These are phyloP conservation scores for Sugiyamaella sp. DNA, from an alignment of 1,139 yeast genomes.

Conservation along the genomic window DNA sequence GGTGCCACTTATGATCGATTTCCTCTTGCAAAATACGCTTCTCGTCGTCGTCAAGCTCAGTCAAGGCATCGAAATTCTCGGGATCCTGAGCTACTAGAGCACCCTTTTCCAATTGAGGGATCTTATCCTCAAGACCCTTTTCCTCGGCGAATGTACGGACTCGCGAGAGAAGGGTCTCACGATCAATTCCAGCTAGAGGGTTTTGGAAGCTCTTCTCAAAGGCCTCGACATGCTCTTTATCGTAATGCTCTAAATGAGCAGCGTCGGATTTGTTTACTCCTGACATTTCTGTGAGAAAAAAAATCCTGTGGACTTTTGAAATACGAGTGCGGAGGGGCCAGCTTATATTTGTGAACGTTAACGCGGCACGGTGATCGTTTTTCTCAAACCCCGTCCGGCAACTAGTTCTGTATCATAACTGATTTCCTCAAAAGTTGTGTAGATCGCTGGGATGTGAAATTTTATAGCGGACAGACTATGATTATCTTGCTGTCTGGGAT, in stretches of 20 bases:
- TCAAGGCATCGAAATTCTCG: constrained; percentile 40
- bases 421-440: neutral
- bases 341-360: neutral
- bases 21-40: constrained; percentile 54
- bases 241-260: constrained; percentile 15
- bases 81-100: constrained; percentile 34
- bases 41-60: constrained; percentile 64
- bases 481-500: neutral
- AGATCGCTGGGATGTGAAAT: constrained; percentile 1
- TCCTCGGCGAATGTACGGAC: constrained; percentile 28
- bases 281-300: neutral
- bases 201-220: constrained; percentile 22
- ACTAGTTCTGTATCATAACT: no score
- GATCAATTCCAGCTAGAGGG: constrained; percentile 28
- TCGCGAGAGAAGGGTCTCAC: constrained; percentile 23
- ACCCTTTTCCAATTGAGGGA: constrained; percentile 26
- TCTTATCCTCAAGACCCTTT: constrained; percentile 26
- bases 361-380: no score
- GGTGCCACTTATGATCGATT: constrained; percentile 63
- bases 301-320: neutral
- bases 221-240: constrained; percentile 10
- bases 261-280: constrained; percentile 2
- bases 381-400: neutral
- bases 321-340: neutral
- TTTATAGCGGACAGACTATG: constrained; percentile 1